Evolutionary conservation across 192 early-diverging fungal species (phyloP), one percentile per base, ranked within the genome.

Genomic region (Haplosporangium gracile): DNA sequence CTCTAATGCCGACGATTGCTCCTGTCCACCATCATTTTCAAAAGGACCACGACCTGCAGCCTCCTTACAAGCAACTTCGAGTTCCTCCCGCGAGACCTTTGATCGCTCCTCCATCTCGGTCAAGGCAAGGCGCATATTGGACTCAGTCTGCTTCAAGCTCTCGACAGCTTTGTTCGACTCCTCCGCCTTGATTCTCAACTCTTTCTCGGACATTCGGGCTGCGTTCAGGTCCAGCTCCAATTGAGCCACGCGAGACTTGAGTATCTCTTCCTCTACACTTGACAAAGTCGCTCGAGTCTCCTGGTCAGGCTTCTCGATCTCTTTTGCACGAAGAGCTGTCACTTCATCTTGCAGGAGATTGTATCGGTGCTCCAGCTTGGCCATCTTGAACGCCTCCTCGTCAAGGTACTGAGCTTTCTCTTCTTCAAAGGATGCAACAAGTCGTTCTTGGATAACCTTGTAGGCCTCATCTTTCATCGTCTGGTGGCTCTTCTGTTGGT

Each of bases 401-500:
- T 85, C 83, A 26, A 85, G 29, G 8, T 85, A 85, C 70, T 76
- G 74, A 2, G 78, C 75, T 36, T 85, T 85, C n/a, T 85, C 83
- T 42, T 80, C 69, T 13, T 85, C 83, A 36, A 80, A 85, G 10
- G 74, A 32, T 5, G 49, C 70, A n/a, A 68, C 68, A 24, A 85
- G 75, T 49, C 70, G 75, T 53, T 76, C 74, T 24, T 85, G 83
- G 32, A 85, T 85, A 36, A 68, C 78, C 32, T 69, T 79, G 70
- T 76, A 85, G 0, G 83, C 83, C 36, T 85, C 83, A 43, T 85
- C 83, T 69, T 79, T 85, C 83, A 85, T 85, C 15, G 39, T 47
- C 38, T 79, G 78, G 40, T 85, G 78, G 36, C 83, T 85, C 63
- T 85, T 79, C 36, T 71, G 69, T 29, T 85, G 78, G 45, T 72